phyloP scores from a whole-genome alignment of 371 early-diverging fungal genomes.

The Circinella minor region DNA sequence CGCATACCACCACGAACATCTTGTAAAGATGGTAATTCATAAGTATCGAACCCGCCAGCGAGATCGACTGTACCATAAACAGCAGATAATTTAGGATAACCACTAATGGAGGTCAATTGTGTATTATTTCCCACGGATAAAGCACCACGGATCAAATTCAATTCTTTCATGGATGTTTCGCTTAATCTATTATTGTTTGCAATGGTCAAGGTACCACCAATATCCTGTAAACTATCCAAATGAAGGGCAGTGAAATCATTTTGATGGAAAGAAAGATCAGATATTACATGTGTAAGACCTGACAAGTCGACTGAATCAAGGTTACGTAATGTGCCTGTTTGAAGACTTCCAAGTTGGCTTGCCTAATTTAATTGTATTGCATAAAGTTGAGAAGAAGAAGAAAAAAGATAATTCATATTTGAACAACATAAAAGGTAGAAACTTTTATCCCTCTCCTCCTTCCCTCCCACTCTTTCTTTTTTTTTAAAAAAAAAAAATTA shows the following conservation, averaged over 20 bases:
- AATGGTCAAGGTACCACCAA: constrained; percentile 59
- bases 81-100: constrained; percentile 49
- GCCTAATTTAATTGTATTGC: constrained; percentile 22
- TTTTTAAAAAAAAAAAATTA: constrained; percentile 13
- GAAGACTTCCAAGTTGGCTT: constrained; percentile 32
- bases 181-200: constrained; percentile 55
- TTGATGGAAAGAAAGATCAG: constrained; percentile 58
- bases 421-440: no score
- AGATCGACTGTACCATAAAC: constrained; percentile 59
- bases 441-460: no score
- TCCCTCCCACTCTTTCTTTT: no score
- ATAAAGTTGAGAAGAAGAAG: background rate
- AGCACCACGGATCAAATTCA: constrained; percentile 57
- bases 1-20: constrained; percentile 59
- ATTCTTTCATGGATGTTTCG: constrained; percentile 52
- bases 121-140: constrained; percentile 65
- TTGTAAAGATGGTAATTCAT: constrained; percentile 48
- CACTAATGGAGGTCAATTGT: constrained; percentile 45
- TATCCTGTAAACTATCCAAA: constrained; percentile 39
- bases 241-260: constrained; percentile 46
- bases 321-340: constrained; percentile 47
- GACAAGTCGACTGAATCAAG: constrained; percentile 43
- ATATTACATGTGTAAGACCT: constrained; percentile 33
- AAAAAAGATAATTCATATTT: no score
- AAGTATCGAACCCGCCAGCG: constrained; percentile 52